Evolutionary conservation across 176 grass and related monocot species (phyloP).

Genomic region (Pontederia paniculata): DNA sequence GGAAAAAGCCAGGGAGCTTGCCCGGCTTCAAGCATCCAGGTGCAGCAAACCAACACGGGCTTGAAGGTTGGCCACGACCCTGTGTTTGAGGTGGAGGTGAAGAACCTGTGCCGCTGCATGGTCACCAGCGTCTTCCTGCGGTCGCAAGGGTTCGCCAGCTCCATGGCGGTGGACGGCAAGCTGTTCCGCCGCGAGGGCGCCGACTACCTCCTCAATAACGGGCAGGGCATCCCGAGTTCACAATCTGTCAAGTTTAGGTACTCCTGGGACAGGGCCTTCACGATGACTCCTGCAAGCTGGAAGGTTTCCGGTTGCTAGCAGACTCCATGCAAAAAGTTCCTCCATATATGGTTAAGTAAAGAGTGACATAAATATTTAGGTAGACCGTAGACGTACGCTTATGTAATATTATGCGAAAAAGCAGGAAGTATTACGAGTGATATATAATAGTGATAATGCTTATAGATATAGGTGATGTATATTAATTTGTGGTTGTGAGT

Average conservation of each 20-base stretch:
- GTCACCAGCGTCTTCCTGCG: conserved; percentile 23
- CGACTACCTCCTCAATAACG: conserved; percentile 37
- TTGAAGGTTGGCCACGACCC: conserved; percentile 24
- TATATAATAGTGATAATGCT: too few species aligned
- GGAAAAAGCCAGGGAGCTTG: conserved; percentile 6
- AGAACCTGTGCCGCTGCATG: conserved; percentile 35
- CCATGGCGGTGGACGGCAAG: conserved; percentile 36
- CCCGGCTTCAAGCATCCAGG: conserved; percentile 27
- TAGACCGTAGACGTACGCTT: too few species aligned
- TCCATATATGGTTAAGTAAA: too few species aligned
- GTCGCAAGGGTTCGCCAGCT: conserved; percentile 52
- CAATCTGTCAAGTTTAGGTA: conserved; percentile 32
- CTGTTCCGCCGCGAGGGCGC: conserved; percentile 29
- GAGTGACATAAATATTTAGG: too few species aligned
- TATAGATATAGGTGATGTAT: too few species aligned
- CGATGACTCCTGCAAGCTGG: conserved; percentile 30
- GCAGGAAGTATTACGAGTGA: too few species aligned
- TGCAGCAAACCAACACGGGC: conserved; percentile 36
- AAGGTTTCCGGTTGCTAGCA: not conserved
- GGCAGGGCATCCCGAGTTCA: conserved; percentile 18
- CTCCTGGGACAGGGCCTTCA: conserved; percentile 56
- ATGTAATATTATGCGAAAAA: too few species aligned
- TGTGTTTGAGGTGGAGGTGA: conserved; percentile 51
- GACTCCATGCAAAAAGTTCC: too few species aligned
- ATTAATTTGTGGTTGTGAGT: too few species aligned